Base-by-base conservation (phyloP, 2,329 filamentous ascomycete species). In the Dothistroma septosporum region DNA sequence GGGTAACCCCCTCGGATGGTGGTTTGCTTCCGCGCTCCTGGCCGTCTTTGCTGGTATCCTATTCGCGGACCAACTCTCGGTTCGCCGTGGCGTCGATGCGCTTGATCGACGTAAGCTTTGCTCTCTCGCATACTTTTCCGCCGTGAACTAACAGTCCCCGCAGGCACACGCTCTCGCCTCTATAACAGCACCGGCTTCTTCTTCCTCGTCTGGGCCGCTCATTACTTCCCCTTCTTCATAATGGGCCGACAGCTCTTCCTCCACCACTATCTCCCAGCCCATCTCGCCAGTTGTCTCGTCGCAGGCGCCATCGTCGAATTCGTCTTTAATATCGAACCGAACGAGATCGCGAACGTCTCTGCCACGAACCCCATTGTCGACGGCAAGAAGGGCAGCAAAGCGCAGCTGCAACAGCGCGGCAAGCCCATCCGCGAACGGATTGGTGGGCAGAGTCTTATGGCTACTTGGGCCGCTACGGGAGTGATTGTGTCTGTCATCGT, bases 161-260 rank as follows among this genome's bases (percentile, higher is more conserved):
- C 73, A 89, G 92, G 92, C 67, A 92, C 94, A 32, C 92, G 94
- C 66, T 92, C 90, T 24, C 92, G 92, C 65, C 84, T 99, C 54
- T 99, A 99, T 80, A 97, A 97, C 82, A 97, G 92, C 58, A 97
- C 94, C 0, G 94, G 94, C 24, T 99, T 99, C 85, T 95, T 99
- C 82, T 97, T 97, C 86, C 85, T 99, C 60, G 91, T 92, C 59
- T 99, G 94, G 94, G 92, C 91, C 14, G 93, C 92, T 1, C 94
- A 99, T 76, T 99, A 97, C 81, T 86, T 96, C 76, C 93, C 93
- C 56, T 99, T 99, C 82, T 99, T 87, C 80, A 86, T 97, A 65
- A 99, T 99, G 93, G 93, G 93, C 60, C 92, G 93, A 70, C 93
- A 99, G 76, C 87, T 97, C 66, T 99, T 99, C 86, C 78, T 99